Evolutionary conservation across 768 basidiomycete species (phyloP).

Genomic region (Suillus sp.): DNA sequence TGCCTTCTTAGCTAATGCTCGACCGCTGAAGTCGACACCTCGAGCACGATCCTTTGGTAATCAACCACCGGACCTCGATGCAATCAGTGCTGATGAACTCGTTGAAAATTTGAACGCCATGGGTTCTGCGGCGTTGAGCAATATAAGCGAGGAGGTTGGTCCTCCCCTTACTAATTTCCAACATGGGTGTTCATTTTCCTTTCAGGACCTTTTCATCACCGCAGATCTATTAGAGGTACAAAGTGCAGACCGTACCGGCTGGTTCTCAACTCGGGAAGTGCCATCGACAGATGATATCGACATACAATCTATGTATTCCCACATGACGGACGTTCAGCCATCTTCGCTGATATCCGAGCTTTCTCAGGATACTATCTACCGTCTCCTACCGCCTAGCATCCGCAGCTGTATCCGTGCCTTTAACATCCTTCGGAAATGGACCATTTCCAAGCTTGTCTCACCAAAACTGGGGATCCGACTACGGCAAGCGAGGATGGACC

Average conservation of each 20-base stretch:
- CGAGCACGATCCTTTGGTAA: slow-evolving; percentile 32
- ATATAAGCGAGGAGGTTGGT: slow-evolving; percentile 73
- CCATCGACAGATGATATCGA: slow-evolving; percentile 62
- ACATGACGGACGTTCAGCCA: slow-evolving; percentile 71
- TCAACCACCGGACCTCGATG: slow-evolving; percentile 65
- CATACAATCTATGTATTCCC: slow-evolving; percentile 76
- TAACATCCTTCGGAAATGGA: slow-evolving; percentile 77
- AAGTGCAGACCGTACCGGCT: slow-evolving; percentile 75
- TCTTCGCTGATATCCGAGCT: slow-evolving; percentile 73
- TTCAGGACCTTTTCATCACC: slow-evolving; percentile 74
- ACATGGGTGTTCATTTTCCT: neutral
- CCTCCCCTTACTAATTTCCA: slow-evolving; percentile 13
- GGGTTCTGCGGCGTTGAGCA: slow-evolving; percentile 72
- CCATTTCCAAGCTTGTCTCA: slow-evolving; percentile 67
- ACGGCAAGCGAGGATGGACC: slow-evolving; percentile 74
- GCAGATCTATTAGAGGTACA: slow-evolving; percentile 83
- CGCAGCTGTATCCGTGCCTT: slow-evolving; percentile 79
- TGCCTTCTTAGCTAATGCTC: slow-evolving; percentile 26
- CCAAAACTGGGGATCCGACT: slow-evolving; percentile 61
- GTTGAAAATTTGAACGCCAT: slow-evolving; percentile 81
- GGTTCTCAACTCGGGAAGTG: slow-evolving; percentile 67
- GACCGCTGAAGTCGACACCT: slow-evolving; percentile 18
- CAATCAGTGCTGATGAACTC: slow-evolving; percentile 64
- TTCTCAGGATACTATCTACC: slow-evolving; percentile 69
- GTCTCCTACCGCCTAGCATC: slow-evolving; percentile 72